Percentiles rank a stretch among this genome's conserved stretches.
Evolutionary conservation across 2,329 filamentous ascomycete species (phyloP).

Genomic region (Corniculantispora saksenae): DNA sequence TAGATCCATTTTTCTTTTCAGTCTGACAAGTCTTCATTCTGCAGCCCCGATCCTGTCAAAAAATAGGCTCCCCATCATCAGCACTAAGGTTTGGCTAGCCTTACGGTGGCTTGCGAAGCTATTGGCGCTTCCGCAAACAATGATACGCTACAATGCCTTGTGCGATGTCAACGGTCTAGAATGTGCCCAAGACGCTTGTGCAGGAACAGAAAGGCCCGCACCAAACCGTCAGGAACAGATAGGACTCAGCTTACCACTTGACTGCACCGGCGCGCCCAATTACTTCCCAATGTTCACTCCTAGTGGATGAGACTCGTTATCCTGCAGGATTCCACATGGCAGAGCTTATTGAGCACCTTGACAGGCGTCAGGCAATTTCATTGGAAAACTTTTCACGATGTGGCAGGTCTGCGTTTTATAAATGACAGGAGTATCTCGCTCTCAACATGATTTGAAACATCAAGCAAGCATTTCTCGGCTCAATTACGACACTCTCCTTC

Average conservation of each 20-base stretch:
- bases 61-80: background rate
- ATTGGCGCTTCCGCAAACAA: background rate
- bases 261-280: background rate
- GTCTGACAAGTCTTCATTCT: background rate
- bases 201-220: background rate
- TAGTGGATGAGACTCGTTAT: background rate
- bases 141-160: too few relatives aligned
- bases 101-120: background rate
- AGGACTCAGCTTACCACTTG: background rate
- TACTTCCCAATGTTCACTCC: background rate
- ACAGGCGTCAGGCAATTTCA: background rate
- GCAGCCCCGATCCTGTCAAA: background rate
- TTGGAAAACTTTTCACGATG: background rate
- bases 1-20: background rate
- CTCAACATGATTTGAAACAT: background rate
- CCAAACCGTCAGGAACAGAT: background rate
- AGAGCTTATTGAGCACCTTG: background rate
- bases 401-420: background rate
- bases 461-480: background rate
- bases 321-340: background rate
- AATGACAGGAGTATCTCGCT: background rate
- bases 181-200: background rate
- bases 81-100: conserved; percentile 1
- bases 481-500: background rate
- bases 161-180: background rate